phyloP scores from a whole-genome alignment of 2,329 filamentous ascomycete species.

The Aspergillaceae sp. region DNA sequence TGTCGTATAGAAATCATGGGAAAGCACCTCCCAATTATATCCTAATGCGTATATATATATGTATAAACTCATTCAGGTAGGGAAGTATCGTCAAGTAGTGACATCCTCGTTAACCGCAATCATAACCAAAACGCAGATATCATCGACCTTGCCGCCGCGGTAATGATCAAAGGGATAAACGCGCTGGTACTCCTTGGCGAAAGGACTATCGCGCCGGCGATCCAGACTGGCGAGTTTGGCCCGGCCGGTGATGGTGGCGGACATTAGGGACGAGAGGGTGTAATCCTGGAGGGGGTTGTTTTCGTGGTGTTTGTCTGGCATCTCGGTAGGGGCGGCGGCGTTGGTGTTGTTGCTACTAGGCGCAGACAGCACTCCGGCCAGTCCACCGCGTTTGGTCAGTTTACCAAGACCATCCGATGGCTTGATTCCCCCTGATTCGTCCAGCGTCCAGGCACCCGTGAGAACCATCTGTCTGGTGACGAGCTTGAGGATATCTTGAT shows the following conservation, averaged over 20 bases:
- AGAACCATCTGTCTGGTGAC: conserved; percentile 68
- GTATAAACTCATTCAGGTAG: neutral
- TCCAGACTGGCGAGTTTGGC: conserved; percentile 81
- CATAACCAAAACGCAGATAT: conserved; percentile 80
- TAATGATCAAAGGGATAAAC: conserved; percentile 80
- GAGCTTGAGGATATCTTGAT: conserved; percentile 76
- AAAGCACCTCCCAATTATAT: too few relatives aligned
- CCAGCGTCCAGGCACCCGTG: conserved; percentile 60
- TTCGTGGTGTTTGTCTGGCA: neutral
- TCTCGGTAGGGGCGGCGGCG: too few relatives aligned
- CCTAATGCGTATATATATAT: neutral
- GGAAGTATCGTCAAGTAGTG: too few relatives aligned
- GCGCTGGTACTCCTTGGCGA: conserved; percentile 87
- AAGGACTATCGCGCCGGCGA: conserved; percentile 75
- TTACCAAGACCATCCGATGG: conserved; percentile 53
- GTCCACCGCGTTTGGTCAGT: conserved; percentile 44
- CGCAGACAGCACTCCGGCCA: conserved; percentile 19
- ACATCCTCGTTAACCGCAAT: conserved; percentile 58
- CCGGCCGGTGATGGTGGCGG: conserved; percentile 67
- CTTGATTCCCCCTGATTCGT: conserved; percentile 50
- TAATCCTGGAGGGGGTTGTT: conserved; percentile 16
- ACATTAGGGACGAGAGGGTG: conserved; percentile 69
- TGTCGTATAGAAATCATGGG: too few relatives aligned
- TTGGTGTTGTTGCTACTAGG: too few relatives aligned
- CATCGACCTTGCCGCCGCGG: conserved; percentile 88